Base-by-base conservation (phyloP, 2,329 filamentous ascomycete species). In the Trichoderma polysporum region DNA sequence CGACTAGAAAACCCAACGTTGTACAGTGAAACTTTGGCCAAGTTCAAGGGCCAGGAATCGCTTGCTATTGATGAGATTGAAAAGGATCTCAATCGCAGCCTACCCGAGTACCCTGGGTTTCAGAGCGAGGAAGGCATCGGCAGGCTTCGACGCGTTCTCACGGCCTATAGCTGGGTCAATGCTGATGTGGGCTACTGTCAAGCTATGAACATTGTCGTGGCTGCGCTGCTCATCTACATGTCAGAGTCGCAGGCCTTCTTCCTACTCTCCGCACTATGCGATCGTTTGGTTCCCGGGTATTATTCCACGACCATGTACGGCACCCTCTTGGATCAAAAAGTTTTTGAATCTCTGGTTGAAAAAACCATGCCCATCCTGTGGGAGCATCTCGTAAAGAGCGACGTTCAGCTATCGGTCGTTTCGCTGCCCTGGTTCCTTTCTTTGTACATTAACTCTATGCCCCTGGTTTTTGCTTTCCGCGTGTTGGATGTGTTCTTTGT, bases 231-330 rank as follows among this genome's bases (percentile, higher is more conserved):
- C 73, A 99, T 99, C 83, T 98, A 98, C 82, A 97, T 97, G 89
- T 98, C 94, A 9, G 95, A 99, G 79, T 80, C 91, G 0, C 95
- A 99, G 79, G 95, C 95, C 1, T 99, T 98, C 80, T 99, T 95
- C 78, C 84, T 97, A 8, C 86, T 99, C 50, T 97, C 93, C 1
- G 86, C 94, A 1, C 84, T 99, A 17, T 99, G 95, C 81, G 94
- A 98, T 77, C 90, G 94, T 54, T 84, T 99, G 2, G 87, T 98
- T 3, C 95, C 95, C 0, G 95, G 95, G 4, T 99, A 99, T 81
- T 99, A 99, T 79, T 98, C 94, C 5, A 96, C 91, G 19, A 99
- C 96, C 71, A 99, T 99, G 95, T 99, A 99, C 79, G 95, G 95
- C 72, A 99, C 95, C 1, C 84, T 99, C 5, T 86, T 99, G 45